Evolutionary conservation across 2,329 filamentous ascomycete species (phyloP).

Genomic region (Cercospora berteroae): DNA sequence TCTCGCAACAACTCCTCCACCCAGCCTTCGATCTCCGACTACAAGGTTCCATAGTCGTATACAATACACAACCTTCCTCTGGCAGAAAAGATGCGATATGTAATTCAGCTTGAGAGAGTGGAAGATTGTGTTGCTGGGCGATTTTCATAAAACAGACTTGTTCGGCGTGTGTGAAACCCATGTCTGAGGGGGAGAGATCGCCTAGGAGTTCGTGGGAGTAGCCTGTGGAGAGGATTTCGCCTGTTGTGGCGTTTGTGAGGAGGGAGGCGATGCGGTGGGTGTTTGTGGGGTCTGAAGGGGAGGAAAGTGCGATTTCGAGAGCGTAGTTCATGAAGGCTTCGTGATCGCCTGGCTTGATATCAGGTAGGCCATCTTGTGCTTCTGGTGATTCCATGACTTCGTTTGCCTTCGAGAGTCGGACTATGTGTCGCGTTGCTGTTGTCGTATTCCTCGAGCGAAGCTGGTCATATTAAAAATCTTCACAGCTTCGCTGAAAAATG

Average conservation of each 20-base stretch:
- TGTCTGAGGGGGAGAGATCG: neutral
- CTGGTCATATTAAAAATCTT: neutral
- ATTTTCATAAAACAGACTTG: slow-evolving; percentile 13
- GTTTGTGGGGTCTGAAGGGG: neutral
- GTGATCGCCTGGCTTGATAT: neutral
- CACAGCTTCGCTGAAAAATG: neutral
- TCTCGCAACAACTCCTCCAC: slow-evolving; percentile 1
- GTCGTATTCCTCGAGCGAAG: neutral
- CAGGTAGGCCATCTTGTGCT: too few relatives aligned
- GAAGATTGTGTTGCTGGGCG: neutral
- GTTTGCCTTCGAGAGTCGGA: too few relatives aligned
- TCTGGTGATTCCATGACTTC: neutral
- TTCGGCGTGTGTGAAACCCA: slow-evolving; percentile 11
- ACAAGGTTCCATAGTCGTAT: slow-evolving; percentile 9
- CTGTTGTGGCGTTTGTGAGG: neutral
- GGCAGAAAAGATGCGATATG: neutral
- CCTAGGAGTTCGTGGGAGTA: neutral
- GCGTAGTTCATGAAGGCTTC: slow-evolving; percentile 5
- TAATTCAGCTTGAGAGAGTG: neutral
- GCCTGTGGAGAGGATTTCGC: slow-evolving; percentile 7
- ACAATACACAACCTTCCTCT: neutral
- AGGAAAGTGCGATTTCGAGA: neutral
- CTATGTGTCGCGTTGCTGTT: neutral
- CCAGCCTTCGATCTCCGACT: neutral
- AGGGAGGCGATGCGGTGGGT: slow-evolving; percentile 4